Evolutionary conservation across 2,329 filamentous ascomycete genomes (phyloP).

Genomic region (Phyllosticta citrichinensis): DNA sequence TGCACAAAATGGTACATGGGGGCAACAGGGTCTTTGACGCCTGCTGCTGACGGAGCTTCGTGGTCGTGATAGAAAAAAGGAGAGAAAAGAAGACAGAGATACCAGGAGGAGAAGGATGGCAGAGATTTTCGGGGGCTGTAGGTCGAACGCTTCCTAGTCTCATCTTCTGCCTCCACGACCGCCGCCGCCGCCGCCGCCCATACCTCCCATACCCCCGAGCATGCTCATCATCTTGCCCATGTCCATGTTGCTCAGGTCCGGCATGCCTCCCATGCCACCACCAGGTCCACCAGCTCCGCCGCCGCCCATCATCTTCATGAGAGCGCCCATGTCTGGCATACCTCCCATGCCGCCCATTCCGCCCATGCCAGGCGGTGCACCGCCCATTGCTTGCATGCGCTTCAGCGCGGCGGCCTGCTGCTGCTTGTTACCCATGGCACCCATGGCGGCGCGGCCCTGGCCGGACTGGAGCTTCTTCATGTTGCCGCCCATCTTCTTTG

Average conservation of each 20-base stretch:
- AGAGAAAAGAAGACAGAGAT: too few species aligned
- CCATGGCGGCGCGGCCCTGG: conserved; percentile 81
- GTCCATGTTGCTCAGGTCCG: conserved; percentile 39
- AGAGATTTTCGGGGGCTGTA: not conserved
- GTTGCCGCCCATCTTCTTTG: conserved; percentile 95
- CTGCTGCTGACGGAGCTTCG: too few species aligned
- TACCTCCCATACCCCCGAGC: conserved; percentile 20
- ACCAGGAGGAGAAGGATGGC: too few species aligned
- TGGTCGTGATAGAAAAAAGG: too few species aligned
- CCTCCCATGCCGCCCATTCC: conserved; percentile 8
- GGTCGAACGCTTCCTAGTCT: too few species aligned
- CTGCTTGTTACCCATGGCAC: conserved; percentile 78
- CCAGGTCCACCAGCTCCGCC: conserved; percentile 37
- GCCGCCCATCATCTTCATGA: conserved; percentile 86
- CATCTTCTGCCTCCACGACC: conserved; percentile 5
- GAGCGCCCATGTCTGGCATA: conserved; percentile 72
- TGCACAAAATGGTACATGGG: too few species aligned
- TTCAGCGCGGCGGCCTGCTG: conserved; percentile 98
- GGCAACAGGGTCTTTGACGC: too few species aligned
- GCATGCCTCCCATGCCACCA: conserved; percentile 48
- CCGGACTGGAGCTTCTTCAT: conserved; percentile 97
- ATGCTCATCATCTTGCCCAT: conserved; percentile 25
- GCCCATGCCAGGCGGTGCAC: conserved; percentile 38
- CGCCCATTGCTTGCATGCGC: conserved; percentile 84
- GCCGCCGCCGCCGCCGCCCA: not conserved